A percentile compares a stretch with the other conserved stretches of the same genome.
Conservation (phyloP, 768 basidiomycete species). For the Kwoniella dejecticola region DNA sequence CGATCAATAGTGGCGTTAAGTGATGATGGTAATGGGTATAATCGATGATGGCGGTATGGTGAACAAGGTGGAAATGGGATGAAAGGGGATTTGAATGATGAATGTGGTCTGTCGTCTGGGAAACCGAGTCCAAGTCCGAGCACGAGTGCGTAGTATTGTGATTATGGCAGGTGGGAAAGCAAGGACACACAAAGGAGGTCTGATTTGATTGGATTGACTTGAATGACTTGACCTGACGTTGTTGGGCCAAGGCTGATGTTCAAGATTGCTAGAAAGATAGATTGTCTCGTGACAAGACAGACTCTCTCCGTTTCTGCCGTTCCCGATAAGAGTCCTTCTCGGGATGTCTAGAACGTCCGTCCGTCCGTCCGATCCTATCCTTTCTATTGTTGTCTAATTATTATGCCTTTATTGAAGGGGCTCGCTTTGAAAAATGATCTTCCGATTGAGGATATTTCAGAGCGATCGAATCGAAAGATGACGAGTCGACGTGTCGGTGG, state of each 20-base stretch:
- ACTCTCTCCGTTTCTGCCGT: background rate
- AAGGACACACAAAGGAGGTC: conserved; percentile 12
- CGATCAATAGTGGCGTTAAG: background rate
- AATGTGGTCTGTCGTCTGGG: conserved; percentile 2
- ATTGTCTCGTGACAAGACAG: background rate
- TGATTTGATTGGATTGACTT: background rate
- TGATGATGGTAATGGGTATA: background rate
- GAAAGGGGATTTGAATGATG: background rate
- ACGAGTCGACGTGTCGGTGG: no score
- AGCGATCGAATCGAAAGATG: no score
- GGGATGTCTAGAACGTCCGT: no score
- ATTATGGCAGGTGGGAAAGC: background rate
- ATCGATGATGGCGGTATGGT: background rate
- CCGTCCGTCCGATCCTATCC: background rate
- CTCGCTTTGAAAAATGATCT: background rate
- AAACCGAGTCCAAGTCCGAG: conserved; percentile 3
- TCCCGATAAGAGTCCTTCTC: no score
- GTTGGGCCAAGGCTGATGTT: no score
- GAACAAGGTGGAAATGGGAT: background rate
- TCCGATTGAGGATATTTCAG: conserved; percentile 3
- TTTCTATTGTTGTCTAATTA: background rate
- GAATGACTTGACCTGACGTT: background rate
- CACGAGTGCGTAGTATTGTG: background rate
- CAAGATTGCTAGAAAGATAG: background rate
- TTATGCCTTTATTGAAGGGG: conserved; percentile 5